These are phyloP conservation scores for Termitomyces sp. DNA, from an alignment of 768 basidiomycete species.

Conservation along the genomic window DNA sequence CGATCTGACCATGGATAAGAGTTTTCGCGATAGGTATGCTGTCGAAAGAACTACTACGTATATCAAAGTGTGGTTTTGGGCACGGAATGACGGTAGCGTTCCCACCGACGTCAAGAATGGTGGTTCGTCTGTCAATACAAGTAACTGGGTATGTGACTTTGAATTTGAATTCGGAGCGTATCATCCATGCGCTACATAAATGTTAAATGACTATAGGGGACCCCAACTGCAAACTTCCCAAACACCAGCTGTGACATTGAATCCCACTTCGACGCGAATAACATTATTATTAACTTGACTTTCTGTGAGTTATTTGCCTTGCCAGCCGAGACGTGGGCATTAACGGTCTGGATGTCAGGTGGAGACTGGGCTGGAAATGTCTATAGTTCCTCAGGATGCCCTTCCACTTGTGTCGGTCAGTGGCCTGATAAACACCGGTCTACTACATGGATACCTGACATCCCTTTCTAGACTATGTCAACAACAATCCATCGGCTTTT, in stretches of 20 bases:
- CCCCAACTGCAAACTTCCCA: constrained; percentile 56
- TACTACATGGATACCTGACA: background rate
- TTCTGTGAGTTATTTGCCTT: constrained; percentile 26
- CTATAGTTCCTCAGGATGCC: constrained; percentile 48
- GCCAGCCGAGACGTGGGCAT: background rate
- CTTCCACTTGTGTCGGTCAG: constrained; percentile 54
- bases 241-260: constrained; percentile 55
- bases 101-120: constrained; percentile 46
- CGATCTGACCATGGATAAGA: background rate
- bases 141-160: constrained; percentile 44
- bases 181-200: background rate
- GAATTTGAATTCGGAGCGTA: background rate
- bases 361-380: constrained; percentile 59
- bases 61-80: constrained; percentile 76
- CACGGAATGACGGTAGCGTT: constrained; percentile 41
- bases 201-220: constrained; percentile 34
- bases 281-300: constrained; percentile 61
- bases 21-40: constrained; percentile 43
- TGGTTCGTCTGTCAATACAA: constrained; percentile 36
- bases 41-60: constrained; percentile 51
- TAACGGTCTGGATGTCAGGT: constrained; percentile 17
- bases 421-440: constrained; percentile 2
- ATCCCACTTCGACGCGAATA: constrained; percentile 48
- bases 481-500: constrained; percentile 61
- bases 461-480: constrained; percentile 45